These are phyloP conservation scores for Perilla frutescens DNA, from an alignment of 257 asterid genomes.

Conservation along the genomic window DNA sequence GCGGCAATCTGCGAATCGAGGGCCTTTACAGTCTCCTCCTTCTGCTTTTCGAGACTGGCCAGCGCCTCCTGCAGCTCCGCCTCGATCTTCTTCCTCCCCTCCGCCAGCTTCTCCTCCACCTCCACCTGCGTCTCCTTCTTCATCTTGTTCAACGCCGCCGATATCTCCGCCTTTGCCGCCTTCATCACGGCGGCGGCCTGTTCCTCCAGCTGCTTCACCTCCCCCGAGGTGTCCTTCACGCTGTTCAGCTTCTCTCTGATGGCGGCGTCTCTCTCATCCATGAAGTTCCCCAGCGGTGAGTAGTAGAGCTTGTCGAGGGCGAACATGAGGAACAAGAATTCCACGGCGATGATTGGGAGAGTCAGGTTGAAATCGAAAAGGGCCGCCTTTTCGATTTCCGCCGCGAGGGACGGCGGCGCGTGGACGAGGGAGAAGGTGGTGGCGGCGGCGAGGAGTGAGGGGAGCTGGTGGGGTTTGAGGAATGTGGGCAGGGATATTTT, in stretches of 20 bases:
- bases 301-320: slow-evolving; percentile 91
- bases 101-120: slow-evolving; percentile 79
- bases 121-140: slow-evolving; percentile 89
- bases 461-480: slow-evolving; percentile 51
- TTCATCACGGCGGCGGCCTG: slow-evolving; percentile 80
- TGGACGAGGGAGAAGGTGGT: slow-evolving; percentile 55
- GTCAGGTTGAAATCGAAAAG: slow-evolving; percentile 92
- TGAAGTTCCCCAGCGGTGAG: slow-evolving; percentile 83
- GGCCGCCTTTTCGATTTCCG: slow-evolving; percentile 69
- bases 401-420: slow-evolving; percentile 87
- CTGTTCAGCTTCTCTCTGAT: slow-evolving; percentile 74
- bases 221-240: slow-evolving; percentile 86
- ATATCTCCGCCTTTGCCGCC: slow-evolving; percentile 94
- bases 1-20: slow-evolving; percentile 88
- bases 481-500: slow-evolving; percentile 49
- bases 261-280: slow-evolving; percentile 88
- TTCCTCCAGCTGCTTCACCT: slow-evolving; percentile 85
- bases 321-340: slow-evolving; percentile 81
- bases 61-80: slow-evolving; percentile 84
- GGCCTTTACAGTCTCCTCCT: slow-evolving; percentile 73
- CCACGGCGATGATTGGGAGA: slow-evolving; percentile 76
- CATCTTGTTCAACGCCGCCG: slow-evolving; percentile 91
- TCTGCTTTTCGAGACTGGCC: slow-evolving; percentile 71
- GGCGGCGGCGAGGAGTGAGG: slow-evolving; percentile 67
- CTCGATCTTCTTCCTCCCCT: slow-evolving; percentile 86